phyloP scores from a whole-genome alignment of 495 filamentous ascomycete species.

The Xylaria flabelliformis region DNA sequence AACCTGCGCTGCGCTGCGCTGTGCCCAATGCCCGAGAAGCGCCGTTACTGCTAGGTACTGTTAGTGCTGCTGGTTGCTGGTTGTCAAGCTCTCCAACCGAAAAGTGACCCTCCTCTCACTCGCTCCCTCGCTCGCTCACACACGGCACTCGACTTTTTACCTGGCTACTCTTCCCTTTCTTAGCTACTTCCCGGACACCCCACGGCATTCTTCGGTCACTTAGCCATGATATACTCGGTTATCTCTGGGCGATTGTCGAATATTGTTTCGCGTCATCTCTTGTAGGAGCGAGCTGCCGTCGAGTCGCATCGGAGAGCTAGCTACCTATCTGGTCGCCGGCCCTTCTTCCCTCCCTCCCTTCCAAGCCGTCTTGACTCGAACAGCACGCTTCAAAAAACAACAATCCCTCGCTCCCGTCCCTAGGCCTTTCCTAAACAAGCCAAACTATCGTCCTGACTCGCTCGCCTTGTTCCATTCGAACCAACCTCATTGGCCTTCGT shows the following conservation, averaged over 20 bases:
- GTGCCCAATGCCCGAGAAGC: not conserved
- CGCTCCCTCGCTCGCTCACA: slow-evolving; percentile 18
- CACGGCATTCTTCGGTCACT: slow-evolving; percentile 30
- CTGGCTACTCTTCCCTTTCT: slow-evolving; percentile 15
- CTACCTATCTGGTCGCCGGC: not conserved
- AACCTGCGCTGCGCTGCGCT: slow-evolving; percentile 11
- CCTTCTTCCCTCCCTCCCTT: slow-evolving; percentile 21
- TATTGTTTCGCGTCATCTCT: slow-evolving; percentile 35
- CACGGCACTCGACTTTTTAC: slow-evolving; percentile 18
- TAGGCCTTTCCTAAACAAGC: slow-evolving; percentile 18
- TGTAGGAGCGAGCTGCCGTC: slow-evolving; percentile 30
- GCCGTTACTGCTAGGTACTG: slow-evolving; percentile 1
- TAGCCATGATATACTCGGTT: slow-evolving; percentile 39
- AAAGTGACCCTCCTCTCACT: slow-evolving; percentile 27
- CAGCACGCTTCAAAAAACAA: slow-evolving; percentile 4
- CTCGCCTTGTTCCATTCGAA: slow-evolving; percentile 5
- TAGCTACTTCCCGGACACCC: slow-evolving; percentile 28
- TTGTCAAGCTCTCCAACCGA: slow-evolving; percentile 19
- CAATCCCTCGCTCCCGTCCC: slow-evolving; percentile 8
- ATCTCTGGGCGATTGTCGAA: slow-evolving; percentile 36
- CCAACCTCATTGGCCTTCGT: slow-evolving; percentile 26
- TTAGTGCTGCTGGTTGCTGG: not conserved
- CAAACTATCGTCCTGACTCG: slow-evolving; percentile 22
- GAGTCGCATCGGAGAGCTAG: slow-evolving; percentile 24
- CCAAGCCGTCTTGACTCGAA: slow-evolving; percentile 25